These are phyloP conservation scores for Gremmenia infestans DNA, from an alignment of 2,329 filamentous ascomycete genomes.

Conservation along the genomic window DNA sequence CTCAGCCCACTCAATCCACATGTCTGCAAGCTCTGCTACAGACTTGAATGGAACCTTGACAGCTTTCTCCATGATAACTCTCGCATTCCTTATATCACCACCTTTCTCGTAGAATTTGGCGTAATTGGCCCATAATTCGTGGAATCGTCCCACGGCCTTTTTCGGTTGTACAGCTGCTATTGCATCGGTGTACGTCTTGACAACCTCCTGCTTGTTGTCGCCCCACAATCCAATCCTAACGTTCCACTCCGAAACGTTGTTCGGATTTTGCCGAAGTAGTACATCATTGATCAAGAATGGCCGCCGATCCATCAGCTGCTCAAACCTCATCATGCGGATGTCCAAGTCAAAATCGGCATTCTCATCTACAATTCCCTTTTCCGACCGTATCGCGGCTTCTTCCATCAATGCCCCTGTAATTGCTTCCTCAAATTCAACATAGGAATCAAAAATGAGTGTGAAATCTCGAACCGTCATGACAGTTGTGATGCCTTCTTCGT, in stretches of 20 bases:
- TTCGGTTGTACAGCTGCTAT: conserved; percentile 92
- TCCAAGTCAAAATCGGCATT: conserved; percentile 91
- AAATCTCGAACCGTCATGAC: conserved; percentile 99
- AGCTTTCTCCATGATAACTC: conserved; percentile 94
- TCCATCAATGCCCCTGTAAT: conserved; percentile 92
- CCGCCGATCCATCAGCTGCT: conserved; percentile 94
- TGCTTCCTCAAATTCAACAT: conserved; percentile 94
- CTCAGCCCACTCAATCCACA: conserved; percentile 99
- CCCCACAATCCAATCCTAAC: conserved; percentile 96
- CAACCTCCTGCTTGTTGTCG: conserved; percentile 83
- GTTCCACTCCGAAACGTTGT: conserved; percentile 95
- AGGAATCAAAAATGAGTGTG: conserved; percentile 92
- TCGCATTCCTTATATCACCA: conserved; percentile 76
- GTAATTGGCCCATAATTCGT: conserved; percentile 94
- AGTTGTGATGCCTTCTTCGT: conserved; percentile 93
- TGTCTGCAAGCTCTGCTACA: conserved; percentile 92
- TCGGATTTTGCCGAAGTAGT: conserved; percentile 87
- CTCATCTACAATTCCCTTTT: conserved; percentile 71
- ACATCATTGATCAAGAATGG: conserved; percentile 97
- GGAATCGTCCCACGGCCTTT: conserved; percentile 87
- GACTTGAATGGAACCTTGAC: conserved; percentile 98
- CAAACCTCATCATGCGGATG: conserved; percentile 95
- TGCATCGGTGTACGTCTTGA: conserved; percentile 90
- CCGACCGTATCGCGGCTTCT: conserved; percentile 71
- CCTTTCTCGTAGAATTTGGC: conserved; percentile 94